Percentiles rank a stretch among this genome's conserved stretches.
These are phyloP conservation scores for Cucurbita moschata DNA, from an alignment of 306 rosid genomes.

Conservation along the genomic window DNA sequence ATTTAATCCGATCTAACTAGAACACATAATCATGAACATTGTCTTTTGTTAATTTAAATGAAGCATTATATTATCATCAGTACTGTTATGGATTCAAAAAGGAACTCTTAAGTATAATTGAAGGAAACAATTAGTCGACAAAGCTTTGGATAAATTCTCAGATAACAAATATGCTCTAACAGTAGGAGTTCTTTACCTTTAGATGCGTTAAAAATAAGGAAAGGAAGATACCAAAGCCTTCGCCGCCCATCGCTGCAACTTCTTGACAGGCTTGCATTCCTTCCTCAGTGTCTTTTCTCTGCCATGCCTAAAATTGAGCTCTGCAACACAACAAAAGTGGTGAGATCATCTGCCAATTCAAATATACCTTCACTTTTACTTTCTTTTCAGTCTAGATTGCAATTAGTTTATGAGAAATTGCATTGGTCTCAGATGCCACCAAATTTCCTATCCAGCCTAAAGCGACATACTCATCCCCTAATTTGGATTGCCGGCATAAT, in stretches of 20 bases:
- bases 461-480: conserved; percentile 26
- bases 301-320: background rate
- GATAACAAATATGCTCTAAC: background rate
- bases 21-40: background rate
- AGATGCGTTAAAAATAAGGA: conserved; percentile 2
- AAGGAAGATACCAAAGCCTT: conserved; percentile 77
- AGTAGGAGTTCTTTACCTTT: background rate
- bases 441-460: conserved; percentile 1
- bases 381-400: background rate
- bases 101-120: background rate
- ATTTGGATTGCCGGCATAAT: conserved; percentile 52
- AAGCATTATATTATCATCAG: background rate
- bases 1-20: background rate
- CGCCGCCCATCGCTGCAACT: conserved; percentile 27
- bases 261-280: background rate
- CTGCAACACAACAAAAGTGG: background rate
- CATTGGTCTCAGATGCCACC: conserved; percentile 4
- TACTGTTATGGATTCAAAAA: background rate
- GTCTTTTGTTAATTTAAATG: background rate
- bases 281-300: background rate
- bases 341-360: background rate
- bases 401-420: background rate
- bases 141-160: background rate
- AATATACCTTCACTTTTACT: background rate
- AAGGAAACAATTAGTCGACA: background rate